Conservation (phyloP, 495 filamentous ascomycete species). For the Schizothecium vesticola region DNA sequence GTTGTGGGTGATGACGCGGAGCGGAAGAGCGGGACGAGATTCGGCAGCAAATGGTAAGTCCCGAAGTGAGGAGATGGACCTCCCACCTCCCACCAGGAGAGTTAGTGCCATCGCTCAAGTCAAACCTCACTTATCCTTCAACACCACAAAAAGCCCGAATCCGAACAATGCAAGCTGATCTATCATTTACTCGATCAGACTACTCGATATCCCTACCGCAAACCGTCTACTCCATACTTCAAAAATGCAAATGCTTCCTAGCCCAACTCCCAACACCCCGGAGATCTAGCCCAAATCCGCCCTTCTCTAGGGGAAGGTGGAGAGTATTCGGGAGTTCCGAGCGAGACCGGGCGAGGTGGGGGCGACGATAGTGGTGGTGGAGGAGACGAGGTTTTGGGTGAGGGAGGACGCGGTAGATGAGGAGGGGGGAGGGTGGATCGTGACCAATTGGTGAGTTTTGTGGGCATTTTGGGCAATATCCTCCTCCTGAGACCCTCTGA, state of each 20-base stretch:
- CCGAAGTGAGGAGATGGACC: no score
- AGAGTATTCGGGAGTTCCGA: conserved; percentile 64
- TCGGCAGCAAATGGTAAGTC: no score
- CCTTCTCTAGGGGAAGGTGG: conserved; percentile 72
- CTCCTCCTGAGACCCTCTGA: no score
- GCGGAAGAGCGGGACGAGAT: background rate
- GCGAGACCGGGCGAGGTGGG: conserved; percentile 64
- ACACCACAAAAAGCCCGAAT: background rate
- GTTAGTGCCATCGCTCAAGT: no score
- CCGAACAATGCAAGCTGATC: background rate
- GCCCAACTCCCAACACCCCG: no score
- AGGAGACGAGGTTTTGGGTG: conserved; percentile 85
- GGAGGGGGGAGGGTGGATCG: conserved; percentile 65
- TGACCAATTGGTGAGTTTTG: no score
- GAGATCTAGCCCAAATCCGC: no score
- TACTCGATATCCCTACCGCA: background rate
- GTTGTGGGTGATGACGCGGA: conserved; percentile 72
- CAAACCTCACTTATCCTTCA: no score
- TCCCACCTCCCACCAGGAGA: no score
- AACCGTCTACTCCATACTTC: background rate
- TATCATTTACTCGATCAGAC: background rate
- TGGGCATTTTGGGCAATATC: no score
- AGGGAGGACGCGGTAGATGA: conserved; percentile 83
- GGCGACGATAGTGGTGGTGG: conserved; percentile 68
- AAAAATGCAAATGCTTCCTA: background rate